phyloP scores from a whole-genome alignment of 169 alveolate species.

The Cryptosporidium baileyi region DNA sequence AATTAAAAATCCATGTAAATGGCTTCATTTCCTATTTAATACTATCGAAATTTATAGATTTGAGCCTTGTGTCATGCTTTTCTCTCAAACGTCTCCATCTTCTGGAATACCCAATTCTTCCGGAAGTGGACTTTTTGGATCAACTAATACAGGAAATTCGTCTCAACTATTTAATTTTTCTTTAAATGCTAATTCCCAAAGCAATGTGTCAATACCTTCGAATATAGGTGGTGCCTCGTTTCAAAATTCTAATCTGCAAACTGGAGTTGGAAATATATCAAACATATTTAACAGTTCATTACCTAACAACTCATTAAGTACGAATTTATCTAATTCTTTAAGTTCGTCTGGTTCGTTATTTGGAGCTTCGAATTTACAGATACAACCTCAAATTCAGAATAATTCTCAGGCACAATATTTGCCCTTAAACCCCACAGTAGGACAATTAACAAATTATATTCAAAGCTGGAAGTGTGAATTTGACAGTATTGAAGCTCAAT shows the following conservation, averaged over 20 bases:
- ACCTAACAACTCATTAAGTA: conserved; percentile 2
- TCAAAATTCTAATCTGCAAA: conserved; percentile 5
- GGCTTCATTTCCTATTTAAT: too few relatives aligned
- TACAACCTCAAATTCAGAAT: neutral
- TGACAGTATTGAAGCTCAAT: conserved; percentile 49
- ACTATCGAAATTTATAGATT: neutral
- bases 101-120: neutral
- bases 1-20: too few relatives aligned
- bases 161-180: neutral
- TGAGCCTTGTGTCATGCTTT: neutral
- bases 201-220: neutral
- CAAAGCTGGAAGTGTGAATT: conserved; percentile 63
- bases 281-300: neutral
- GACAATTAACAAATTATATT: conserved; percentile 64
- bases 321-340: neutral
- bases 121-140: conserved; percentile 45
- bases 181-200: neutral
- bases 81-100: conserved; percentile 38
- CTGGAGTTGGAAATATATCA: conserved; percentile 1
- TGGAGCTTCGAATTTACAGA: neutral
- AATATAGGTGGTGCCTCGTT: neutral
- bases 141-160: conserved; percentile 16
- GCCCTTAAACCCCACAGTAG: conserved; percentile 60
- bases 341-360: neutral
- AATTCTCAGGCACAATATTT: conserved; percentile 49